Conservation (phyloP, 768 basidiomycete genomes). For the Naganishia randhawae region DNA sequence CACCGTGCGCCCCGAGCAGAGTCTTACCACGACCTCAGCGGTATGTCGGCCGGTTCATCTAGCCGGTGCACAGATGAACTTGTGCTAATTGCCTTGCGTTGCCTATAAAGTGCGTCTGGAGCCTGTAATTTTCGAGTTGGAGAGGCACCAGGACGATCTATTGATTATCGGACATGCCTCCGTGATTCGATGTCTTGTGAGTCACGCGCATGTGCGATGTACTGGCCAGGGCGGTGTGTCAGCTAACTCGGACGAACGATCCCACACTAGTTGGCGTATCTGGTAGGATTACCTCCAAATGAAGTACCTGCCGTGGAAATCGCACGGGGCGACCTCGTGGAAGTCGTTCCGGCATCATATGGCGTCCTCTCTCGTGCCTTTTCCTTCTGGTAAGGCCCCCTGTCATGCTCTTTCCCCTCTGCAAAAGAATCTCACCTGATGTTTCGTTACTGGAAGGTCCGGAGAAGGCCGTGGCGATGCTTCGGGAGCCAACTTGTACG, state of each 20-base stretch:
- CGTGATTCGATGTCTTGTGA: constrained; percentile 82
- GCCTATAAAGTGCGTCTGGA: constrained; percentile 81
- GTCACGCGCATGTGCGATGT: constrained; percentile 24
- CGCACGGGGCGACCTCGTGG: constrained; percentile 91
- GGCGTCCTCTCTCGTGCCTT: constrained; percentile 84
- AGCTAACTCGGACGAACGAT: not conserved
- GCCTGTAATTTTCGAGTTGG: constrained; percentile 84
- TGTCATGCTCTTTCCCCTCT: not conserved
- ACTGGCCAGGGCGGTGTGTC: not conserved
- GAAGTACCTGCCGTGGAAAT: constrained; percentile 98
- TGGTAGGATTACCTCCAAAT: constrained; percentile 76
- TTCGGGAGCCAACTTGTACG: constrained; percentile 50
- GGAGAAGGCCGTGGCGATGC: constrained; percentile 50
- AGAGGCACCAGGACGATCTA: constrained; percentile 87
- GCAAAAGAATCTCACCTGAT: constrained; percentile 3
- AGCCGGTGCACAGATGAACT: too few relatives aligned
- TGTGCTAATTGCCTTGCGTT: not conserved
- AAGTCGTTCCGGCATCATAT: constrained; percentile 55
- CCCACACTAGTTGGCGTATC: constrained; percentile 60
- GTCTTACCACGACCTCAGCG: constrained; percentile 82
- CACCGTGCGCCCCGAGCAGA: constrained; percentile 90
- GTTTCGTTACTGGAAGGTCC: constrained; percentile 36
- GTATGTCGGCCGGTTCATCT: constrained; percentile 37
- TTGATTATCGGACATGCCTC: constrained; percentile 96
- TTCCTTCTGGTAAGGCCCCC: constrained; percentile 45